Evolutionary conservation across 768 basidiomycete genomes (phyloP), one percentile per base, ranked within the genome.

Genomic region (Tricholoma bakamatsutake): DNA sequence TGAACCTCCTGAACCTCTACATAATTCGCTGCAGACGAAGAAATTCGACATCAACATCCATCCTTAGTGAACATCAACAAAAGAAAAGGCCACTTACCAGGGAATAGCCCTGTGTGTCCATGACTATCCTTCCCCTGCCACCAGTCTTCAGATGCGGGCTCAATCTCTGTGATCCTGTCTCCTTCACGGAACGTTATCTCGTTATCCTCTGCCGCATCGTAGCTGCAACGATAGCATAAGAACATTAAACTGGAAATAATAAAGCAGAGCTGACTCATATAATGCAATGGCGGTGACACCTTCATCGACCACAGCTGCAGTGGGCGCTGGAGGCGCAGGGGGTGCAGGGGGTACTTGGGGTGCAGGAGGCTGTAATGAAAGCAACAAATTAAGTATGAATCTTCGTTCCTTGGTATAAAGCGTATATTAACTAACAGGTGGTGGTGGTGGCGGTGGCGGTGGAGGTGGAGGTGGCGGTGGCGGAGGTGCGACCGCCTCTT

Each of bases 161-260:
- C 89, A 52, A 97, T 89, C 54, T 87, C 77, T 15, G 75, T 77
- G 65, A 97, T 90, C 54, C 75, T 72, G 34, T 94, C 93, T 27
- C 90, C 91, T 67, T 93, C 93, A 30, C 67, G 73, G 80, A 98
- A 93, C 3, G 85, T 79, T 28, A 97, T 72, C 65, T 97, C 94
- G 64, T 98, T 97, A 61, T 93, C 93, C 66, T 97, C 94, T 0
- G 83, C 83, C 0, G 94, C 91, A 9, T 93, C 90, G 64, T 95
- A 96, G 59, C 90, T 6, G 53, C 11, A 18, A 39, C 1, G 50
- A 21, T 50, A 43, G 46, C 59, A 8, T 55, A 28, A 47, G 43
- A 43, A 31, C 4, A 46, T 30, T 1, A 33, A 21, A 12, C 1
- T 45, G 4, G 33, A 46, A 33, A 46, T 43, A 40, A 42, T 49